Percentiles rank a stretch among this genome's conserved stretches.
These are phyloP conservation scores for Gillenia trifoliata DNA, from an alignment of 306 rosid genomes.

Conservation along the genomic window DNA sequence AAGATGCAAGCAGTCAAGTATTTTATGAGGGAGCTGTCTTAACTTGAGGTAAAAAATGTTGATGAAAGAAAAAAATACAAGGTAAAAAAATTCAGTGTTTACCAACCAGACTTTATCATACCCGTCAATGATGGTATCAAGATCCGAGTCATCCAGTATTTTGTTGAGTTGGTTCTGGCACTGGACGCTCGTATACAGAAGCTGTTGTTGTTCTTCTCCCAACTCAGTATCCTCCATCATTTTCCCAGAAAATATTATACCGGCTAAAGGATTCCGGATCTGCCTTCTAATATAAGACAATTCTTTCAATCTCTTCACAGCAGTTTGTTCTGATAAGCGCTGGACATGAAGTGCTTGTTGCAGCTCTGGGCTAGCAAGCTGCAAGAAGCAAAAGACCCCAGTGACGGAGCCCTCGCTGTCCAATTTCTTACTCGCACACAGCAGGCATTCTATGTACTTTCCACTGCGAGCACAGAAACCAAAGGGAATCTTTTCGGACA, in stretches of 20 bases:
- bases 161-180: slow-evolving; percentile 89
- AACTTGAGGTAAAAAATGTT: not conserved
- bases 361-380: slow-evolving; percentile 86
- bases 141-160: slow-evolving; percentile 85
- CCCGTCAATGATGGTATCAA: slow-evolving; percentile 87
- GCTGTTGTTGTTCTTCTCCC: slow-evolving; percentile 62
- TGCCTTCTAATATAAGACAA: slow-evolving; percentile 75
- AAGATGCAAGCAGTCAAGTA: not conserved
- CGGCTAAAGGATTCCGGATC: slow-evolving; percentile 60
- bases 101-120: slow-evolving; percentile 26
- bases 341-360: slow-evolving; percentile 83
- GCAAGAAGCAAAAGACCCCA: slow-evolving; percentile 93
- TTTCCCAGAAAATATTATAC: slow-evolving; percentile 57
- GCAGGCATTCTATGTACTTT: slow-evolving; percentile 72
- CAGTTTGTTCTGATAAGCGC: slow-evolving; percentile 75
- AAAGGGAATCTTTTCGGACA: slow-evolving; percentile 61
- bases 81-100: not conserved
- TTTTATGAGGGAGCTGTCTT: not conserved
- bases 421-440: slow-evolving; percentile 76
- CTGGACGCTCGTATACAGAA: slow-evolving; percentile 60
- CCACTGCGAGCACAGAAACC: slow-evolving; percentile 66
- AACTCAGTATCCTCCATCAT: slow-evolving; percentile 73
- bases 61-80: not conserved
- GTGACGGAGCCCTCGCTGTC: slow-evolving; percentile 68
- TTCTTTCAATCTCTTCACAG: slow-evolving; percentile 72